Conservation (phyloP, 371 early-diverging fungal species). For the Mortierella sp. region DNA sequence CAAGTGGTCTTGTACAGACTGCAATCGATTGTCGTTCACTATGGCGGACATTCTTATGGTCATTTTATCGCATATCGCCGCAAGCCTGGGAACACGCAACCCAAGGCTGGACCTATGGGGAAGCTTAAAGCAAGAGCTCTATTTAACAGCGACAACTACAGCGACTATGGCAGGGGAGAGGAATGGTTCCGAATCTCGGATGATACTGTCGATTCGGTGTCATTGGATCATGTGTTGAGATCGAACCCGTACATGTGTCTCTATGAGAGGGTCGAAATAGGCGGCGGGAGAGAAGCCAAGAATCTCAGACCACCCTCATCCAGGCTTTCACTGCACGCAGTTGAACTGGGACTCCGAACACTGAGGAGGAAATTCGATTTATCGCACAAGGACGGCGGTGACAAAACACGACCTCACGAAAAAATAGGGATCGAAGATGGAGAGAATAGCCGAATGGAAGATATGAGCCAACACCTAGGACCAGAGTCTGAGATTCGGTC, state of each 20-base stretch:
- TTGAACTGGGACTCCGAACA: constrained; percentile 32
- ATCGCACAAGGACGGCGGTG: constrained; percentile 1
- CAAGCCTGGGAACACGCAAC: constrained; percentile 63
- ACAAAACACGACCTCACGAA: background rate
- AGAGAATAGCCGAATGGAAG: too few relatives aligned
- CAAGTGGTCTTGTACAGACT: constrained; percentile 70
- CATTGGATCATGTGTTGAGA: constrained; percentile 71
- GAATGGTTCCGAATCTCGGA: constrained; percentile 93
- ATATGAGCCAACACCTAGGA: background rate
- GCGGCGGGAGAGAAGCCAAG: constrained; percentile 1
- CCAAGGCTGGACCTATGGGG: constrained; percentile 30
- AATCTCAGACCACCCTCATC: background rate
- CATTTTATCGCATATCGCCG: constrained; percentile 94
- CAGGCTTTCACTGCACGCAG: constrained; percentile 36
- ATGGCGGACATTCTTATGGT: constrained; percentile 90
- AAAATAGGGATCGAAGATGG: too few relatives aligned
- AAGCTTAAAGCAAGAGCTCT: constrained; percentile 34
- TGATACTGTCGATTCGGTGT: constrained; percentile 83
- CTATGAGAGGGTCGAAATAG: constrained; percentile 73
- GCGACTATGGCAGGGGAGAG: constrained; percentile 56
- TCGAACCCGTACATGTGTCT: constrained; percentile 91
- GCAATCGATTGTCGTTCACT: constrained; percentile 88
- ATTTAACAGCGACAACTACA: constrained; percentile 38
- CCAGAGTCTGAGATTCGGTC: background rate
- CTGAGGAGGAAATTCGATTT: constrained; percentile 8